Conservation (phyloP, 2,329 filamentous ascomycete species). For the Alternaria brassicicola region DNA sequence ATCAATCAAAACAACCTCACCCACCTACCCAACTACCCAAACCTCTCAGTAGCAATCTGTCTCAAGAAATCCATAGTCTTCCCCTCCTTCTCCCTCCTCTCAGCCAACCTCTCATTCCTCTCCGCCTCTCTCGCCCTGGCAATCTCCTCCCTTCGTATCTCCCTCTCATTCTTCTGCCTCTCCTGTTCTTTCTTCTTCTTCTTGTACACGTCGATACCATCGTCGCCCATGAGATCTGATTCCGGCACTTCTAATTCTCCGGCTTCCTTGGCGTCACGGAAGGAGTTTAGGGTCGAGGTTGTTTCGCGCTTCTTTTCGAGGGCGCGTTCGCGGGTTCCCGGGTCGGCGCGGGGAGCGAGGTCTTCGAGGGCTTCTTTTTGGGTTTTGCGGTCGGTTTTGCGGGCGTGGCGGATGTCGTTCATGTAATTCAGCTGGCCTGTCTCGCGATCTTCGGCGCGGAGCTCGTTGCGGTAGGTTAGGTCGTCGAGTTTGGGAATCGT, state of each 20-base stretch:
- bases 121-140: constrained; percentile 76
- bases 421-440: constrained; percentile 55
- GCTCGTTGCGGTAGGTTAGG: constrained; percentile 67
- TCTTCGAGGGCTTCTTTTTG: constrained; percentile 81
- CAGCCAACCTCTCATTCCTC: constrained; percentile 75
- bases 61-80: constrained; percentile 82
- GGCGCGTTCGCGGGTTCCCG: constrained; percentile 80
- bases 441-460: constrained; percentile 61
- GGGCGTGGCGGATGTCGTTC: constrained; percentile 64
- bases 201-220: constrained; percentile 70
- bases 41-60: constrained; percentile 78
- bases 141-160: constrained; percentile 81
- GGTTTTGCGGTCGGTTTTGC: constrained; percentile 66
- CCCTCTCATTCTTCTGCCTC: constrained; percentile 79
- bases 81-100: constrained; percentile 77
- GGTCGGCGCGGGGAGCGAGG: constrained; percentile 78
- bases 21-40: constrained; percentile 25
- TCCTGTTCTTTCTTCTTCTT: constrained; percentile 68
- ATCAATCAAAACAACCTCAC: neutral
- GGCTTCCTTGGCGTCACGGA: constrained; percentile 69
- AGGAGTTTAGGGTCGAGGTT: constrained; percentile 74
- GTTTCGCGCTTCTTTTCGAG: constrained; percentile 82
- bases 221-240: constrained; percentile 77
- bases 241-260: constrained; percentile 71
- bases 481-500: constrained; percentile 75